Evolutionary conservation across 208 protist genomes (phyloP).

Genomic region (Leishmania major): DNA sequence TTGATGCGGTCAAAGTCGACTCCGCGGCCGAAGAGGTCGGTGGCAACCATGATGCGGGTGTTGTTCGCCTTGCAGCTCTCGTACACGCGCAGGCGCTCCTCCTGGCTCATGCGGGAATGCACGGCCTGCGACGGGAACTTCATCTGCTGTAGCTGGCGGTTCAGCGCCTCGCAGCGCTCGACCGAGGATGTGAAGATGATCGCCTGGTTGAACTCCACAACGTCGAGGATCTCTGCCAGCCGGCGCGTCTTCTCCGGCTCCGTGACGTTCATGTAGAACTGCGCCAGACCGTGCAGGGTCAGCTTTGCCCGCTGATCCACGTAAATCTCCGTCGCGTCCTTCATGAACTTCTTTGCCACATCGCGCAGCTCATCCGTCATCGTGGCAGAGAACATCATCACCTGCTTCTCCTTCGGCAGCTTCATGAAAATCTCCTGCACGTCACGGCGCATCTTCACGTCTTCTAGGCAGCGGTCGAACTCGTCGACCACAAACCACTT

Average conservation of each 20-base stretch:
- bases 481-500: constrained; percentile 99
- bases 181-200: constrained; percentile 99
- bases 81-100: constrained; percentile 90
- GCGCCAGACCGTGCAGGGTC: constrained; percentile 98
- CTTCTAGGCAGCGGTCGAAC: constrained; percentile 98
- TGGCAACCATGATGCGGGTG: constrained; percentile 98
- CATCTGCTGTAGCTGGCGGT: constrained; percentile 94
- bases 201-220: constrained; percentile 99
- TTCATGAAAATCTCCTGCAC: constrained; percentile 98
- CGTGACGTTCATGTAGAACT: constrained; percentile 98
- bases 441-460: constrained; percentile 95
- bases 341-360: constrained; percentile 99
- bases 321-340: constrained; percentile 96
- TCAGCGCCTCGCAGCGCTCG: constrained; percentile 94
- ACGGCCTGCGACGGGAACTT: constrained; percentile 98
- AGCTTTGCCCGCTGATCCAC: constrained; percentile 99
- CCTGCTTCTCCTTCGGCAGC: constrained; percentile 98
- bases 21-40: constrained; percentile 99
- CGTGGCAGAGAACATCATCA: constrained; percentile 99
- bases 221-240: constrained; percentile 98
- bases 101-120: constrained; percentile 95
- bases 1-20: constrained; percentile 99
- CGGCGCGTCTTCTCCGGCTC: constrained; percentile 98
- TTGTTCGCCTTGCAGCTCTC: constrained; percentile 99
- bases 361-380: constrained; percentile 95